phyloP scores from a whole-genome alignment of 2,329 filamentous ascomycete species.

The Colletotrichum sublineola region DNA sequence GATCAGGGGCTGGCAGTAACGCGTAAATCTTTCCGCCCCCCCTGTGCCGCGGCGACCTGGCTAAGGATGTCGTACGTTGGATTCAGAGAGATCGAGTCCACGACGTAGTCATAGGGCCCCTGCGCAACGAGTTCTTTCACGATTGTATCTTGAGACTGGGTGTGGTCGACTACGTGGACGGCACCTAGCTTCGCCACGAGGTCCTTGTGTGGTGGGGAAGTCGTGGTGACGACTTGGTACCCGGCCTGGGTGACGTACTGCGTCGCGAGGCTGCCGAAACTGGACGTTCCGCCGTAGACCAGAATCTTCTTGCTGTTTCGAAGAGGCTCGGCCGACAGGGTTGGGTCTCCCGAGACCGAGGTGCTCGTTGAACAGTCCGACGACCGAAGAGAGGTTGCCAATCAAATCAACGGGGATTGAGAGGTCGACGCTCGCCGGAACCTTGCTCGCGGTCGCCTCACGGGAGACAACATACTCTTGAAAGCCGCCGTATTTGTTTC shows the following conservation, averaged over 20 bases:
- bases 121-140: constrained; percentile 44
- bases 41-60: constrained; percentile 31
- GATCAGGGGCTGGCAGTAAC: constrained; percentile 15
- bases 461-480: constrained; percentile 41
- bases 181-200: constrained; percentile 60
- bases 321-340: constrained; percentile 40
- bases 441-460: constrained; percentile 45
- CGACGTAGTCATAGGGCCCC: constrained; percentile 48
- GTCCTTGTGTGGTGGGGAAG: constrained; percentile 57
- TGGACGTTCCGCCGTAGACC: constrained; percentile 63
- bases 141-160: constrained; percentile 41
- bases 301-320: constrained; percentile 47
- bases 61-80: constrained; percentile 43
- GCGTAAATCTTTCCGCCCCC: constrained; percentile 24
- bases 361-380: constrained; percentile 46
- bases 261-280: constrained; percentile 60
- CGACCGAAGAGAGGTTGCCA: constrained; percentile 45
- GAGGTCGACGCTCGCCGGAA: constrained; percentile 47
- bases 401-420: constrained; percentile 46
- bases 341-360: constrained; percentile 46
- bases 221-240: constrained; percentile 59
- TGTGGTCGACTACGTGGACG: constrained; percentile 60
- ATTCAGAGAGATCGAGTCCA: constrained; percentile 49
- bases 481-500: constrained; percentile 27
- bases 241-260: constrained; percentile 60